phyloP scores from a whole-genome alignment of 768 basidiomycete genomes.

The Panaeolus papilionaceus region DNA sequence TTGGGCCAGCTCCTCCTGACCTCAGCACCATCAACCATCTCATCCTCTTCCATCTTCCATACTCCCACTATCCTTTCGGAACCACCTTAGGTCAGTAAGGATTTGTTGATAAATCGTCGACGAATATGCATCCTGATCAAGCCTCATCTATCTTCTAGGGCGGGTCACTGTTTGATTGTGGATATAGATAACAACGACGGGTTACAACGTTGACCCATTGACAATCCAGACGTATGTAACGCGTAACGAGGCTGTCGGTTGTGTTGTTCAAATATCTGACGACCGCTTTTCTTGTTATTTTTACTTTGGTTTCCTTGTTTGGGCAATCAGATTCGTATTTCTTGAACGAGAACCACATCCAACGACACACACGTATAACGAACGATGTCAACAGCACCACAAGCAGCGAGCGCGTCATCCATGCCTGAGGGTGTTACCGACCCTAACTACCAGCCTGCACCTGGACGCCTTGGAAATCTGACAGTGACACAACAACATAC shows the following conservation, averaged over 20 bases:
- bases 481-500: slow-evolving; percentile 65
- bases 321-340: slow-evolving; percentile 8
- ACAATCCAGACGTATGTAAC: slow-evolving; percentile 5
- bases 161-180: slow-evolving; percentile 5
- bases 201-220: slow-evolving; percentile 12
- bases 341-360: slow-evolving; percentile 6
- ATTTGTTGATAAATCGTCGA: not conserved
- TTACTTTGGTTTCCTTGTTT: slow-evolving; percentile 5
- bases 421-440: slow-evolving; percentile 67
- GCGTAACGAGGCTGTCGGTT: not conserved
- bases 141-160: not conserved
- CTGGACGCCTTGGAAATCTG: slow-evolving; percentile 85
- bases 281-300: not conserved
- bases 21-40: not conserved
- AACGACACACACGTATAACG: slow-evolving; percentile 4
- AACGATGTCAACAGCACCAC: slow-evolving; percentile 22
- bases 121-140: not conserved
- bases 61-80: not conserved
- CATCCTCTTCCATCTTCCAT: not conserved
- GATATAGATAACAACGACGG: slow-evolving; percentile 1
- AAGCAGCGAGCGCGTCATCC: slow-evolving; percentile 57
- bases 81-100: not conserved
- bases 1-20: not conserved
- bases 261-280: slow-evolving; percentile 6
- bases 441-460: slow-evolving; percentile 67